A percentile compares a stretch with the other conserved stretches of the same genome.
Evolutionary conservation across 352 stramenopile species (phyloP).

Genomic region (Pythium periplocum): DNA sequence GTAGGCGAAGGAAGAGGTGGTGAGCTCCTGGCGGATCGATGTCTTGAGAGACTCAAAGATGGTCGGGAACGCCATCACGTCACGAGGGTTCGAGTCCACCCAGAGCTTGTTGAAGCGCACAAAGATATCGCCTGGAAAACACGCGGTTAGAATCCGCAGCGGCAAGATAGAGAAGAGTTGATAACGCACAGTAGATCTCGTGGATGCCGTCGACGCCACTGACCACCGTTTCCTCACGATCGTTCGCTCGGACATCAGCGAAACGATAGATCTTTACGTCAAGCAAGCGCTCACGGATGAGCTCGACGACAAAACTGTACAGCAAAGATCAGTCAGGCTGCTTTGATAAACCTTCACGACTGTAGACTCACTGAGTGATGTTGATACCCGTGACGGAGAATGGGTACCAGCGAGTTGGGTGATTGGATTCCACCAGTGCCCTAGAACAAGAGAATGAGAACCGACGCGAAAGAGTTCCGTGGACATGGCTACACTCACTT

Average conservation of each 20-base stretch:
- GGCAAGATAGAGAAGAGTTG: constrained; percentile 5
- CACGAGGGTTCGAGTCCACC: constrained; percentile 73
- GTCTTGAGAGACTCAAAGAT: constrained; percentile 82
- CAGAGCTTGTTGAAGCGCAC: constrained; percentile 81
- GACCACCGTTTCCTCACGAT: constrained; percentile 24
- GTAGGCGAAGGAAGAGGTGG: constrained; percentile 58
- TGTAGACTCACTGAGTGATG: constrained; percentile 51
- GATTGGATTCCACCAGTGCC: constrained; percentile 74
- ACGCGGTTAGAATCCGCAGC: background rate
- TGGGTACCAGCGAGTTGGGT: constrained; percentile 81
- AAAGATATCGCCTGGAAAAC: constrained; percentile 53
- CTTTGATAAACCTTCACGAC: background rate
- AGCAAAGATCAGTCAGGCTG: background rate
- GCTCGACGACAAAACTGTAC: constrained; percentile 63
- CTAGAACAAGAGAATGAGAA: constrained; percentile 16
- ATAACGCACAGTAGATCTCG: constrained; percentile 67
- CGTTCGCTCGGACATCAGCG: constrained; percentile 5
- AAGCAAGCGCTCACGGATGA: constrained; percentile 70
- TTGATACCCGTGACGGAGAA: constrained; percentile 86
- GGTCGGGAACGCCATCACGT: constrained; percentile 81
- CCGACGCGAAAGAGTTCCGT: no score
- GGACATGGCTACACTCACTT: constrained; percentile 21
- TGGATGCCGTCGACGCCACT: constrained; percentile 46
- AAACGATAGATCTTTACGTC: constrained; percentile 67
- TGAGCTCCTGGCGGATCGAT: constrained; percentile 51